phyloP scores from a whole-genome alignment of 176 grass and related monocot species.

The Paspalum notatum region DNA sequence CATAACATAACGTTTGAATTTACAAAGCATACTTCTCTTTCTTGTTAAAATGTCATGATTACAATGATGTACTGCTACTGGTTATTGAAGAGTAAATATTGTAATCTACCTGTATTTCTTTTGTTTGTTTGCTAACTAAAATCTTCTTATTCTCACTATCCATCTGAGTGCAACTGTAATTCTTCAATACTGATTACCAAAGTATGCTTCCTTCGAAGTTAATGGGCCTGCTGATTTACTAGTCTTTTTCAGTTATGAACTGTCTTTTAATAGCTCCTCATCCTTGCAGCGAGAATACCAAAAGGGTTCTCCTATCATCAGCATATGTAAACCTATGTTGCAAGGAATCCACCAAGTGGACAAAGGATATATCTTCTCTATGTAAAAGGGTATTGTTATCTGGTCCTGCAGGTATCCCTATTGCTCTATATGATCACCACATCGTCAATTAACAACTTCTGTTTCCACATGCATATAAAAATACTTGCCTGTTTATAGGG shows the following conservation, averaged over 20 bases:
- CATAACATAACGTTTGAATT: not conserved
- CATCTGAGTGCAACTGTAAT: not conserved
- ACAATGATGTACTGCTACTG: not conserved
- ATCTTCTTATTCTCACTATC: not conserved
- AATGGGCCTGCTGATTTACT: conserved; percentile 29
- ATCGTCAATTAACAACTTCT: conserved; percentile 11
- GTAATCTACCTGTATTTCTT: not conserved
- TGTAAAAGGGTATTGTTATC: conserved; percentile 84
- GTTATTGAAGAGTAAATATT: not conserved
- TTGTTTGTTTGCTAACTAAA: not conserved
- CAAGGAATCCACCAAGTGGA: conserved; percentile 72
- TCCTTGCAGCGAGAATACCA: conserved; percentile 81
- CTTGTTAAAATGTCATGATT: not conserved
- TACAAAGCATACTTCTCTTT: not conserved
- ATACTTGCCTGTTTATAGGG: conserved; percentile 51
- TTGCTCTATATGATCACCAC: conserved; percentile 22
- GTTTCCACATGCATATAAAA: conserved; percentile 31
- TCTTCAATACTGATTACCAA: too few relatives aligned
- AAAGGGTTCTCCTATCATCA: conserved; percentile 70
- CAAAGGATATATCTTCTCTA: conserved; percentile 85
- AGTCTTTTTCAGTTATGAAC: conserved; percentile 24
- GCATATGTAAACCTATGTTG: conserved; percentile 90
- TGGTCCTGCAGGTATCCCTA: conserved; percentile 80
- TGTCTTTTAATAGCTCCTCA: conserved; percentile 47
- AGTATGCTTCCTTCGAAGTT: too few relatives aligned